These are phyloP conservation scores for Rhizomucor pusillus DNA, from an alignment of 371 early-diverging fungal genomes.

Conservation along the genomic window DNA sequence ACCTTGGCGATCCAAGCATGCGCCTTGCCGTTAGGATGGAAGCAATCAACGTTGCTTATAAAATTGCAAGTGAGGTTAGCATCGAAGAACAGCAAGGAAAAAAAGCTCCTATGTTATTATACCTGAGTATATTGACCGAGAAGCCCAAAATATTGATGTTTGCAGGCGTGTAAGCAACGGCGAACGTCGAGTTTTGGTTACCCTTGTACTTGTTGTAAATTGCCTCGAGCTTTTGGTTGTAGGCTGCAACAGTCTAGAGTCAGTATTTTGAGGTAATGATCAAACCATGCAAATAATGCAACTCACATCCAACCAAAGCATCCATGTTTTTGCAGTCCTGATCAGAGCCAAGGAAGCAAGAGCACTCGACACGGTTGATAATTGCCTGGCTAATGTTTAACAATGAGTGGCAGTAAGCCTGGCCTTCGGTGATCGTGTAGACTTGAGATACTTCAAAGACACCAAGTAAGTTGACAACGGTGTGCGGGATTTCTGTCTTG, in stretches of 20 bases:
- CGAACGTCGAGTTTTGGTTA: neutral
- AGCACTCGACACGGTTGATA: slow-evolving; percentile 13
- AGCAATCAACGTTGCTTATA: slow-evolving; percentile 14
- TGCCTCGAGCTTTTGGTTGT: slow-evolving; percentile 7
- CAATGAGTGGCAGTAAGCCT: slow-evolving; percentile 10
- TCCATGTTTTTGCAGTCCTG: slow-evolving; percentile 7
- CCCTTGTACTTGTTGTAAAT: slow-evolving; percentile 13
- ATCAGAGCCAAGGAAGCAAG: slow-evolving; percentile 6
- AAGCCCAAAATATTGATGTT: slow-evolving; percentile 10
- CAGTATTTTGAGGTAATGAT: no score
- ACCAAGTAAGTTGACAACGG: slow-evolving; percentile 14
- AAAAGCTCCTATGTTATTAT: neutral
- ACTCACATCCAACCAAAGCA: slow-evolving; percentile 2
- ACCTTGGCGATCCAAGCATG: slow-evolving; percentile 19
- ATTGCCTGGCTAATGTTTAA: slow-evolving; percentile 2
- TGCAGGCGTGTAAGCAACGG: slow-evolving; percentile 9
- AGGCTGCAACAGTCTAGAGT: no score
- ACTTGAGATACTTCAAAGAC: slow-evolving; percentile 14
- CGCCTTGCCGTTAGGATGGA: slow-evolving; percentile 14
- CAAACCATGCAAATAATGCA: no score
- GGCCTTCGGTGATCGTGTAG: slow-evolving; percentile 9
- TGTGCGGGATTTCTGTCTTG: slow-evolving; percentile 11
- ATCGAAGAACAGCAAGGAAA: no score
- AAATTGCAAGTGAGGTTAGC: no score
- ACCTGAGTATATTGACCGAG: slow-evolving; percentile 13